Conservation (phyloP, 2,329 filamentous ascomycete species). For the Ophiostoma pallidulum region DNA sequence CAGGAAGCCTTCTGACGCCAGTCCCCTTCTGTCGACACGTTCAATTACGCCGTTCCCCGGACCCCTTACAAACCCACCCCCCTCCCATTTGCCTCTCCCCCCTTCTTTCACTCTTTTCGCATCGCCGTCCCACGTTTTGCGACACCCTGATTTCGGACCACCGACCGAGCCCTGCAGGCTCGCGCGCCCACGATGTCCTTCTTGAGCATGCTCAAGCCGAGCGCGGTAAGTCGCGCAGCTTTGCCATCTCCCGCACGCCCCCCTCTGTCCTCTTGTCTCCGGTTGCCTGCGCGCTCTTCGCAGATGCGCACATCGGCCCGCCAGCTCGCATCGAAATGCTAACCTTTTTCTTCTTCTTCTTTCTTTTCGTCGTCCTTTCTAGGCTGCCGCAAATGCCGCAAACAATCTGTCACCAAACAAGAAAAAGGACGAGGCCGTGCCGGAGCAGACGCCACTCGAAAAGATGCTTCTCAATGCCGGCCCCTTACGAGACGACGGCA, state of each 20-base stretch:
- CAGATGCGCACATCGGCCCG: background rate
- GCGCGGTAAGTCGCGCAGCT: slow-evolving; percentile 38
- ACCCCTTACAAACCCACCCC: too few species aligned
- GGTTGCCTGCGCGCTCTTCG: too few species aligned
- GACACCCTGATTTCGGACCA: background rate
- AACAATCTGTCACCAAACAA: slow-evolving; percentile 30
- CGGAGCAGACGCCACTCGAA: slow-evolving; percentile 53
- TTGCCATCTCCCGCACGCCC: background rate
- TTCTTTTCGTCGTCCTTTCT: background rate
- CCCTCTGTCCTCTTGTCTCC: background rate
- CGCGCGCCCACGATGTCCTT: slow-evolving; percentile 38
- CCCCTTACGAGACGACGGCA: slow-evolving; percentile 74
- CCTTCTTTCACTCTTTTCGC: background rate
- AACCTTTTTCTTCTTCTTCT: slow-evolving; percentile 1
- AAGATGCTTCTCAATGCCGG: slow-evolving; percentile 77
- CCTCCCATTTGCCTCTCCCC: background rate
- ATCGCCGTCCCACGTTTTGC: background rate
- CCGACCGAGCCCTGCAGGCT: background rate
- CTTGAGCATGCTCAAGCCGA: slow-evolving; percentile 49
- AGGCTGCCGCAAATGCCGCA: slow-evolving; percentile 37
- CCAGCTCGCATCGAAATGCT: background rate
- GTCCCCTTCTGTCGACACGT: too few species aligned
- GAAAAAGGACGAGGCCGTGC: slow-evolving; percentile 49
- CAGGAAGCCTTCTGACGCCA: background rate
- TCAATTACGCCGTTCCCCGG: too few species aligned